Percentiles rank a stretch among this genome's conserved stretches.
phyloP scores from a whole-genome alignment of 257 asterid species.

The Fraxinus anomala region DNA sequence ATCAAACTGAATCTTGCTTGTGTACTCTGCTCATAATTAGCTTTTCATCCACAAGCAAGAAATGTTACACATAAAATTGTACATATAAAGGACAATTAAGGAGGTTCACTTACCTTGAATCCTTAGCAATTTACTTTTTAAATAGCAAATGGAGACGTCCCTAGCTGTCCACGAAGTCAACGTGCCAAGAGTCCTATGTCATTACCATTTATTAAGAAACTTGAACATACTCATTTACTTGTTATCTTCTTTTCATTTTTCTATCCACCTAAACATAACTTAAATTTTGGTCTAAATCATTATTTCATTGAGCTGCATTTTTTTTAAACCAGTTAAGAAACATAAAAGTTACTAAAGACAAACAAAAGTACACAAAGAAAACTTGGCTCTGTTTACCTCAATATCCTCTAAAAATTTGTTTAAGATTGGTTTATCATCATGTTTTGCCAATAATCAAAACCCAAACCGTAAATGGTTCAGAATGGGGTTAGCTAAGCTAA shows the following conservation, averaged over 20 bases:
- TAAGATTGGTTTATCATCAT: not conserved
- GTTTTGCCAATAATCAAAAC: not conserved
- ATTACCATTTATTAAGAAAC: not conserved
- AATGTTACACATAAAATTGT: not conserved
- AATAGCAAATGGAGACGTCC: not conserved
- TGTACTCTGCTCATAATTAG: not conserved
- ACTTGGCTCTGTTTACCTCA: not conserved
- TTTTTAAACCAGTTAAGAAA: not conserved
- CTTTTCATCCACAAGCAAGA: not conserved
- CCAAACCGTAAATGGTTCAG: not conserved
- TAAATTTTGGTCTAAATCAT: not conserved
- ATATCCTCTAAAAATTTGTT: not conserved
- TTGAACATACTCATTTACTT: not conserved
- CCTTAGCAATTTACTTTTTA: not conserved
- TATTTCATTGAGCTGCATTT: not conserved
- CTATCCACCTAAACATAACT: not conserved
- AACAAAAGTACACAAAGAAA: not conserved
- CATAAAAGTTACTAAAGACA: not conserved
- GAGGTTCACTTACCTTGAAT: not conserved
- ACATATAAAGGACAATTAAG: not conserved
- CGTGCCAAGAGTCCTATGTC: not conserved
- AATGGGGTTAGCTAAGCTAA: not conserved
- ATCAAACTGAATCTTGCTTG: slow-evolving; percentile 3
- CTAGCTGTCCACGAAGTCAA: not conserved
- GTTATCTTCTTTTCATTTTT: too few relatives aligned